Evolutionary conservation across 116 monocot genomes (phyloP), one percentile per base, ranked within the genome.

Genomic region (Posidonia oceanica): DNA sequence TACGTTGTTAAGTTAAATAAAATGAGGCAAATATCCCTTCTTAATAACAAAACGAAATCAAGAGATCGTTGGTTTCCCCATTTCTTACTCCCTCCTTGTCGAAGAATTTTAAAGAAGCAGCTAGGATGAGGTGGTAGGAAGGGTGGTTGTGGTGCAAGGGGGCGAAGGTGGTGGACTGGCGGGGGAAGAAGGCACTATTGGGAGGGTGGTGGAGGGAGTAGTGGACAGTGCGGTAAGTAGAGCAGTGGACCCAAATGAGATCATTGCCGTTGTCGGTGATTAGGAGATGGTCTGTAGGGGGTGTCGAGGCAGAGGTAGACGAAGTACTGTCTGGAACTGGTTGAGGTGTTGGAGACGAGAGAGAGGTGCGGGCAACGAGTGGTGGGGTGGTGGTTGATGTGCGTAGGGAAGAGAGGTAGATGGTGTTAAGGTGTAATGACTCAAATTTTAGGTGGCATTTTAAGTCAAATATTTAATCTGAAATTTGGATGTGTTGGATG

Each of bases 241-340:
- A 79, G 75, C 83, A 83, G 60, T 71, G 83, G 71, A 56, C 64
- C 86, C 83, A 86, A 42, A 83, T 66, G 66, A 86, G 83, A 70
- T 86, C 86, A 66, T 78, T 86, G 72, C 83, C 86, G 18, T 83
- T 86, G 80, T 88, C 84, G 65, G 77, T 77, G 39, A 82, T 70
- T 57, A 86, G 75, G 39, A 65, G 67, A 78, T 59, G n/a, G 7
- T 51, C 54, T 77, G 80, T 0, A 60, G 2, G 86, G 83, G 6
- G 75, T 75, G 77, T 83, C 83, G 56, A 81, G 14, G 60, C 41
- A 64, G 69, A 85, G 8, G 59, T 57, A 29, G 58, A 83, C 86
- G 39, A 83, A 71, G 83, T 86, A 86, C 75, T 78, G 75, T 21
- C 83, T 83, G 48, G 79, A 52, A 48, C 78, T 74, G 52, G 71